phyloP scores from a whole-genome alignment of 2,329 filamentous ascomycete species.

The Pyricularia sp. region DNA sequence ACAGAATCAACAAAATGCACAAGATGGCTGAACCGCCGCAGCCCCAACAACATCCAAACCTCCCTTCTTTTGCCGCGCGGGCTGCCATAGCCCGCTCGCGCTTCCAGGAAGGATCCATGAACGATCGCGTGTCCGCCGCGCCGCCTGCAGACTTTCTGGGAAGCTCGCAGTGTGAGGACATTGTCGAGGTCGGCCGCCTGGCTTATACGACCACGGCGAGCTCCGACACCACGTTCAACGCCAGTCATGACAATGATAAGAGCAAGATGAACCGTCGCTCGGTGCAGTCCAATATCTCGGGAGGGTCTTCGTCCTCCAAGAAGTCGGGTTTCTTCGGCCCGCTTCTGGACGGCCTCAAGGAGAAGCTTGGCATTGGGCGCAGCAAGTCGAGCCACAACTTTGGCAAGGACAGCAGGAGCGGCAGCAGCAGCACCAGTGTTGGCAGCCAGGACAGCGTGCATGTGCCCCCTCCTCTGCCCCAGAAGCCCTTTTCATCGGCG shows the following conservation, averaged over 20 bases:
- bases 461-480: neutral
- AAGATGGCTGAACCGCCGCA: slow-evolving; percentile 11
- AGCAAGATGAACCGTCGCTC: slow-evolving; percentile 10
- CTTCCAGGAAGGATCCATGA: slow-evolving; percentile 80
- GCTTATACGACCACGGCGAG: neutral
- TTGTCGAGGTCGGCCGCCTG: neutral
- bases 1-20: neutral
- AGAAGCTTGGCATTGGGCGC: slow-evolving; percentile 18
- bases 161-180: slow-evolving; percentile 13
- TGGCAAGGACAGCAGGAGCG: neutral
- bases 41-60: slow-evolving; percentile 8
- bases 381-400: slow-evolving; percentile 14
- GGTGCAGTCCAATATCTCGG: slow-evolving; percentile 8
- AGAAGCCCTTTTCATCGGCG: neutral
- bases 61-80: neutral
- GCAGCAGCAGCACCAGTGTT: neutral
- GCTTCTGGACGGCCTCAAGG: slow-evolving; percentile 22
- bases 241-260: neutral
- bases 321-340: slow-evolving; percentile 18
- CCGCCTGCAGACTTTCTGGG: slow-evolving; percentile 62
- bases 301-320: slow-evolving; percentile 6
- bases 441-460: neutral
- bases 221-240: neutral
- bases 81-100: slow-evolving; percentile 28
- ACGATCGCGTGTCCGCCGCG: slow-evolving; percentile 62